A percentile compares a stretch with the other conserved stretches of the same genome.
Conservation (phyloP, 768 basidiomycete genomes). For the Coprinellus micaceus region DNA sequence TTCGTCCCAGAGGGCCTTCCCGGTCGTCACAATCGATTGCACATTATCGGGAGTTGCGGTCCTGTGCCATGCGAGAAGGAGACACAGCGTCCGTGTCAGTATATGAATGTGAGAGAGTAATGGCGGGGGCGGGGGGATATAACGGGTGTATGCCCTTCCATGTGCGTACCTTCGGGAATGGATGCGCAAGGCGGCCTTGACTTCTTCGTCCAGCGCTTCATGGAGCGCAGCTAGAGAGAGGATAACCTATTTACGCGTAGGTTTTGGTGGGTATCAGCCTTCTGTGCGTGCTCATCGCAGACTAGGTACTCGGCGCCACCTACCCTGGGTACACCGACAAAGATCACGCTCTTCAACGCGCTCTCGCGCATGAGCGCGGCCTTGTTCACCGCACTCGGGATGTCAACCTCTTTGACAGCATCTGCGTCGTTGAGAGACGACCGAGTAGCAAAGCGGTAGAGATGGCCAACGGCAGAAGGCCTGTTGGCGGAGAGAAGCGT, state of each 20-base stretch:
- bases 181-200: slow-evolving; percentile 66
- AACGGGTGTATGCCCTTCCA: slow-evolving; percentile 11
- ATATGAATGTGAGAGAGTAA: slow-evolving; percentile 9
- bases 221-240: slow-evolving; percentile 74
- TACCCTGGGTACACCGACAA: slow-evolving; percentile 83
- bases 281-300: neutral
- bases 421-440: slow-evolving; percentile 30
- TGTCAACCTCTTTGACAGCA: slow-evolving; percentile 35
- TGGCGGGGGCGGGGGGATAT: slow-evolving; percentile 8
- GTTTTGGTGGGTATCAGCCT: neutral
- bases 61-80: slow-evolving; percentile 42
- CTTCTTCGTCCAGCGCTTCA: slow-evolving; percentile 77
- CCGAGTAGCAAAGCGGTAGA: slow-evolving; percentile 76
- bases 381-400: slow-evolving; percentile 60
- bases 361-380: slow-evolving; percentile 88
- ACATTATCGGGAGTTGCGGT: slow-evolving; percentile 59
- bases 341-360: slow-evolving; percentile 84
- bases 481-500: slow-evolving; percentile 80
- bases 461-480: slow-evolving; percentile 71
- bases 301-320: slow-evolving; percentile 23
- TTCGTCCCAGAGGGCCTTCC: slow-evolving; percentile 72
- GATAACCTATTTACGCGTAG: slow-evolving; percentile 55
- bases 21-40: slow-evolving; percentile 64
- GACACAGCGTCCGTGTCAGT: slow-evolving; percentile 17
- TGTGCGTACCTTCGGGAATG: slow-evolving; percentile 55